A percentile compares a stretch with the other conserved stretches of the same genome.
phyloP scores from a whole-genome alignment of 805 yeast genomes.

The Saturnispora serradocipensis region DNA sequence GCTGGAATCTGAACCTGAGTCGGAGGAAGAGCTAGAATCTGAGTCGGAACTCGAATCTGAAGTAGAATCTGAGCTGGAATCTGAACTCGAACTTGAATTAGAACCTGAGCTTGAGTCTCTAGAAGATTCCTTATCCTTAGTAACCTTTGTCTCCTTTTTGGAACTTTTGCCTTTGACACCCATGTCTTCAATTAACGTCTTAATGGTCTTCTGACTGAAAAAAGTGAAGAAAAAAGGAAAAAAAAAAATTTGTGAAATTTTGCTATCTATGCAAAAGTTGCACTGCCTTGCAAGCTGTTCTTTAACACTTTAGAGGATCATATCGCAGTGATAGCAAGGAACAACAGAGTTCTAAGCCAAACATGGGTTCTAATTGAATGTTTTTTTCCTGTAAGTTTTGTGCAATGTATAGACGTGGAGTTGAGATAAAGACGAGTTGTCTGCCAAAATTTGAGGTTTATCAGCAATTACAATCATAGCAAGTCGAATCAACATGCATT shows the following conservation, averaged over 20 bases:
- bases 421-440: too few relatives aligned
- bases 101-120: conserved; percentile 23
- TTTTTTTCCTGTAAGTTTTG: too few relatives aligned
- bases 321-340: too few relatives aligned
- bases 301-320: neutral
- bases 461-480: too few relatives aligned
- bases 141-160: conserved; percentile 19
- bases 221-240: neutral
- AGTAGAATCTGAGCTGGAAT: conserved; percentile 9
- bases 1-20: conserved; percentile 8
- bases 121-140: conserved; percentile 7
- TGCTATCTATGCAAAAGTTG: neutral
- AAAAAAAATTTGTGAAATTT: neutral
- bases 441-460: too few relatives aligned
- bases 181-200: neutral
- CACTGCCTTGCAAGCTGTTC: neutral
- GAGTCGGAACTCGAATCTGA: conserved; percentile 3
- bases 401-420: too few relatives aligned
- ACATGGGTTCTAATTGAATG: too few relatives aligned
- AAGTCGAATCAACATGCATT: too few relatives aligned
- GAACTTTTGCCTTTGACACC: conserved; percentile 13
- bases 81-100: conserved; percentile 10
- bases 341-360: too few relatives aligned
- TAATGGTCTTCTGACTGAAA: neutral
- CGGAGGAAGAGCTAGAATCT: conserved; percentile 14